These are phyloP conservation scores for Trametes versicolor DNA, from an alignment of 1,284 basidiomycete genomes.

Conservation along the genomic window DNA sequence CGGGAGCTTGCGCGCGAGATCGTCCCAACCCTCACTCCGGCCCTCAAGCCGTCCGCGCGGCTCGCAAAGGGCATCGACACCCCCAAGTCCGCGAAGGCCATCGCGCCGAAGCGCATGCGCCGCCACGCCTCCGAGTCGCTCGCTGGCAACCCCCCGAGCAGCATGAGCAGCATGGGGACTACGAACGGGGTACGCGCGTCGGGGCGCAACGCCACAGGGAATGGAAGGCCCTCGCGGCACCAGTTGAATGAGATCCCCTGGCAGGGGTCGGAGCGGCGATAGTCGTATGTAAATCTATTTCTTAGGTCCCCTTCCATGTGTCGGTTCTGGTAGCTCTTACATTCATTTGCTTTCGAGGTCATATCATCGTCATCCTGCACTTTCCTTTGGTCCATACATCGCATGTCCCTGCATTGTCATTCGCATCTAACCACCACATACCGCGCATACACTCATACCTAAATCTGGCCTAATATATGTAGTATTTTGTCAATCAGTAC, in stretches of 20 bases:
- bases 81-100: conserved; percentile 49
- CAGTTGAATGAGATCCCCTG: conserved; percentile 37
- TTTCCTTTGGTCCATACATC: conserved; percentile 22
- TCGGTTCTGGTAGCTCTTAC: conserved; percentile 26
- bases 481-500: conserved; percentile 18
- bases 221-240: conserved; percentile 31
- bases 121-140: conserved; percentile 76
- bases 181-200: conserved; percentile 25
- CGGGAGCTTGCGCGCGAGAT: conserved; percentile 88
- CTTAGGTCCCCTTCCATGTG: conserved; percentile 13
- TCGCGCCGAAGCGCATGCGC: conserved; percentile 73
- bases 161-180: conserved; percentile 13
- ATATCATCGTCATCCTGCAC: conserved; percentile 22
- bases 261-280: conserved; percentile 36
- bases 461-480: conserved; percentile 35
- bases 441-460: conserved; percentile 32
- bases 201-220: conserved; percentile 23
- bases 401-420: conserved; percentile 25
- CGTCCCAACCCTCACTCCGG: conserved; percentile 75
- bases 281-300: conserved; percentile 28
- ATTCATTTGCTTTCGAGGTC: conserved; percentile 34
- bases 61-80: conserved; percentile 48
- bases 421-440: conserved; percentile 30
- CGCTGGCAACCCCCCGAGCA: conserved; percentile 38
- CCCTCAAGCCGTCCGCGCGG: conserved; percentile 60